Base-by-base conservation (phyloP, 2,329 filamentous ascomycete species). In the Paramyrothecium sp. region DNA sequence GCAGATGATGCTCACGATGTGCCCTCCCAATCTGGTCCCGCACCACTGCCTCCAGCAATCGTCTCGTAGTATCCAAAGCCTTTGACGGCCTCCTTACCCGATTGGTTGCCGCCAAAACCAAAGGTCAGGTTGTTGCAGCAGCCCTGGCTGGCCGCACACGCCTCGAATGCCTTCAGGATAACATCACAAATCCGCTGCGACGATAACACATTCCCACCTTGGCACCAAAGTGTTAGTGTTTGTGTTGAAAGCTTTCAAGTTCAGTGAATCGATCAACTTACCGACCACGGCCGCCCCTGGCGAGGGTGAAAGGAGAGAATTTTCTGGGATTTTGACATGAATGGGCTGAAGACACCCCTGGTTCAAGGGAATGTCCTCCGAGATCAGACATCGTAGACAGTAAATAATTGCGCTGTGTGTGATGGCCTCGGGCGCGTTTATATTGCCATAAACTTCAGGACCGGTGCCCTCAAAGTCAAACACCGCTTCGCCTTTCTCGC, bases 331-430 rank as follows among this genome's bases (percentile, higher is more conserved):
- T 58, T 82, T 83, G 69, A 93, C 89, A 59, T 86, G 81, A 61
- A 94, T 89, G 0, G 90, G 90, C 58, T 85, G 86, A 22, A 94
- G 75, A 60, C 91, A 94, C 60, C 91, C 91, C 71, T 95, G 91
- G 71, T 95, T 95, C 3, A 95, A 78, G 0, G 91, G 91, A 8
- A 95, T 93, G 60, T 94, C 90, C 65, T 91, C 86, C 10, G 84
- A 88, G 61, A 95, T 92, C 56, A 95, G 79, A 65, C 88, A 91
- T 23, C 91, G 84, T 17, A 95, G 78, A 65, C 90, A 94, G 78
- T 95, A 95, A 62, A 95, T 94, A 63, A 94, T 93, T n/a, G 91
- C 91, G 7, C 86, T 89, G 74, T 90, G 92, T 0, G 90, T 93
- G 51, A 95, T 89, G 3, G 91, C 91, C 72, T 91, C 84, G 0